These are phyloP conservation scores for Microglena sp. DNA, from an alignment of 139 green algal species.

Conservation along the genomic window DNA sequence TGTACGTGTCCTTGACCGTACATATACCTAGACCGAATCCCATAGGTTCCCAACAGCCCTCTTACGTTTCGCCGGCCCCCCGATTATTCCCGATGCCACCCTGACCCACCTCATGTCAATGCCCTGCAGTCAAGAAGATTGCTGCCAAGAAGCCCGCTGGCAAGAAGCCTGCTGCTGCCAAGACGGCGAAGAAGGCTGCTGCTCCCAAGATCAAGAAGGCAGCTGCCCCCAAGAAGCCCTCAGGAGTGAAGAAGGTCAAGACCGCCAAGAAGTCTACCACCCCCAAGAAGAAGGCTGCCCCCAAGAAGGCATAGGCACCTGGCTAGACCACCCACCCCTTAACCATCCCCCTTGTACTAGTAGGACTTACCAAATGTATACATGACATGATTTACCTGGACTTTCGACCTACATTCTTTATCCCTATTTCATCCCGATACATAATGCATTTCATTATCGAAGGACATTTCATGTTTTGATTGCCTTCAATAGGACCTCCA, in stretches of 20 bases:
- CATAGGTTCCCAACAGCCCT: constrained; percentile 21
- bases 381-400: no score
- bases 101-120: no score
- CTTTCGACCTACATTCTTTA: no score
- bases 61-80: no score
- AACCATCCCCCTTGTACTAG: no score
- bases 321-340: no score
- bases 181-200: neutral
- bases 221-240: constrained; percentile 13
- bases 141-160: constrained; percentile 5
- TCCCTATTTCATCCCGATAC: no score
- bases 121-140: constrained; percentile 5
- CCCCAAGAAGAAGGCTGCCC: neutral
- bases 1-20: constrained; percentile 30
- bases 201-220: constrained; percentile 13
- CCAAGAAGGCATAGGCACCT: constrained; percentile 2
- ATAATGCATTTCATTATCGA: no score
- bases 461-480: no score
- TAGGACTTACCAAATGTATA: no score
- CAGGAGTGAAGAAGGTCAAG: constrained; percentile 8
- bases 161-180: constrained; percentile 8
- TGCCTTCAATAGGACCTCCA: no score
- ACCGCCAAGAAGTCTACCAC: neutral
- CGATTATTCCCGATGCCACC: constrained; percentile 11
- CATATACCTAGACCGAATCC: no score